Evolutionary conservation across 192 early-diverging fungal genomes (phyloP), one percentile per base, ranked within the genome.

Genomic region (Entomortierella chlamydospora): DNA sequence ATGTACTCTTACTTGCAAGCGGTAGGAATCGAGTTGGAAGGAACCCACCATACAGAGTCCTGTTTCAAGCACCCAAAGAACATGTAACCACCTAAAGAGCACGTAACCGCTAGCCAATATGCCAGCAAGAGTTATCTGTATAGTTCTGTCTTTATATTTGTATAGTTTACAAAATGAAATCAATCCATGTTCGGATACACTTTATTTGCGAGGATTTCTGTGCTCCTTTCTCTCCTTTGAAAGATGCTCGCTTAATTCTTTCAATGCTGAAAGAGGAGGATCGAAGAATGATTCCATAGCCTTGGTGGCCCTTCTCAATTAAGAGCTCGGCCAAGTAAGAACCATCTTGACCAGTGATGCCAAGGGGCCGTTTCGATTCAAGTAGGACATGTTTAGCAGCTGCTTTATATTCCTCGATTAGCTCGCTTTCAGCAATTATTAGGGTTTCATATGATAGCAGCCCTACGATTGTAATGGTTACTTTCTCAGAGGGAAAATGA

Each of bases 211-310:
- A n/a, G n/a, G n/a, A n/a, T n/a, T 54, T 26, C 2, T 54, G 4
- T 13, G 0, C 2, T 53, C 11, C 78, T 81, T 86, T 87, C 87
- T 81, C 65, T 93, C 92, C 65, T 86, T 87, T 71, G 93, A 93
- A 31, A 94, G 84, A 81, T 93, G 91, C 54, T 90, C 89, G 70
- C n/a, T n/a, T n/a, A n/a, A 94, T 93, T 72, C 92, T 84, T 20
- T 91, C 91, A 42, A 91, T 93, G 70, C 93, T 94, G 85, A 94
- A 94, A 10, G 92, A 93, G 22, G 91, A 94, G 2, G 92, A 94
- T 50, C 91, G 87, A 55, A 91, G 90, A 56, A 94, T 91, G 73
- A 94, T 92, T 45, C 92, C 92, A 56, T 94, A 91, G 37, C 93
- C 92, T 59, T 84, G 86, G 79, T 94, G 93, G 70, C 91, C 91